These are phyloP conservation scores for Solanum hybrid DNA, from an alignment of 305 asterid genomes.

Conservation along the genomic window DNA sequence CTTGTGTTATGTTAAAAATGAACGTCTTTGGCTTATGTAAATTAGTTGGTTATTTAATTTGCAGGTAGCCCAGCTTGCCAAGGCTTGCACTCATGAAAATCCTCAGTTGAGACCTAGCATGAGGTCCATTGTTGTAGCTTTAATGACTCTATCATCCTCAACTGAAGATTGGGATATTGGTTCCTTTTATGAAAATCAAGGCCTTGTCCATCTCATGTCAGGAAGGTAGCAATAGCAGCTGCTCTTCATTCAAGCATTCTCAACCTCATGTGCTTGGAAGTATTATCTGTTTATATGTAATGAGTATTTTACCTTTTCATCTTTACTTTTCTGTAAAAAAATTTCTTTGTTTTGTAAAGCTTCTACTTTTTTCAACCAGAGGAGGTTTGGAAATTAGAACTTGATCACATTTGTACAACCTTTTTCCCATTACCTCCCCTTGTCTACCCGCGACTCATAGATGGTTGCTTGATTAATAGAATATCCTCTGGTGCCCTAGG, in stretches of 20 bases:
- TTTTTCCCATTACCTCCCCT: not conserved
- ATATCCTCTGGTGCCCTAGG: not conserved
- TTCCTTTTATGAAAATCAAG: slow-evolving; percentile 62
- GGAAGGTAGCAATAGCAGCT: slow-evolving; percentile 30
- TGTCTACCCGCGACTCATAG: not conserved
- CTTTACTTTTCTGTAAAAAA: not conserved
- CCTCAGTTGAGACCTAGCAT: slow-evolving; percentile 80
- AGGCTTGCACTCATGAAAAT: slow-evolving; percentile 72
- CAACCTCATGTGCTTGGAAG: not conserved
- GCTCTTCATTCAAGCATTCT: not conserved
- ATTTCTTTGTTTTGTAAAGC: not conserved
- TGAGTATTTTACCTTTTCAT: not conserved
- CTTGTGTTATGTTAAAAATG: not conserved
- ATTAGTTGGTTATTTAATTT: not conserved
- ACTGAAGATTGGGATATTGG: slow-evolving; percentile 86
- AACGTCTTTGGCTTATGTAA: not conserved
- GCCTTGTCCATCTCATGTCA: slow-evolving; percentile 48
- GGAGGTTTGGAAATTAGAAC: not conserved
- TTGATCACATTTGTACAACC: not conserved
- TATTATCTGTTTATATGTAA: not conserved
- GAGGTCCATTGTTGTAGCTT: slow-evolving; percentile 81
- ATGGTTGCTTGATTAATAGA: not conserved
- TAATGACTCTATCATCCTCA: slow-evolving; percentile 76
- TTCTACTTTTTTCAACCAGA: not conserved
- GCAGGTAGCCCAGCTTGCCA: slow-evolving; percentile 76